Percentiles rank a stretch among this genome's conserved stretches.
Evolutionary conservation across 2,329 filamentous ascomycete genomes (phyloP).

Genomic region (Ophiostoma fasciatum): DNA sequence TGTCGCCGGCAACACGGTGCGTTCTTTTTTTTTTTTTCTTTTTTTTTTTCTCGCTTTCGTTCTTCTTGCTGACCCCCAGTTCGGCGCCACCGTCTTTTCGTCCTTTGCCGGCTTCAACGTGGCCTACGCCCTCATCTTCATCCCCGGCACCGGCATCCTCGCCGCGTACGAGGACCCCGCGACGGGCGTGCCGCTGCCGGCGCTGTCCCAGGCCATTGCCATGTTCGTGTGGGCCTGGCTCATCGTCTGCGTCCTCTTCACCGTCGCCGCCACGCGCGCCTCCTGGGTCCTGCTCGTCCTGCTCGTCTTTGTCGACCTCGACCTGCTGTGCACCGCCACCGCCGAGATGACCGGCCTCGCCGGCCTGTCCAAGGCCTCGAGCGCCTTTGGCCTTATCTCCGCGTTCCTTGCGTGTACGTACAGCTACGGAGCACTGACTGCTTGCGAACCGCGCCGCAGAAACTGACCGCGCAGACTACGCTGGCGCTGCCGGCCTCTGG

Average conservation of each 20-base stretch:
- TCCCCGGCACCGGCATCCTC: constrained; percentile 49
- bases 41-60: not conserved
- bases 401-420: constrained; percentile 8
- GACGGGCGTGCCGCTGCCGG: constrained; percentile 18
- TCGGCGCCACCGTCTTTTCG: constrained; percentile 65
- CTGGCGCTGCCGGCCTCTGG: constrained; percentile 9
- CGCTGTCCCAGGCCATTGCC: constrained; percentile 43
- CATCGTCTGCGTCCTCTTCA: constrained; percentile 63
- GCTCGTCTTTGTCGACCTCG: constrained; percentile 8
- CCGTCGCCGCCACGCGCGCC: constrained; percentile 7
- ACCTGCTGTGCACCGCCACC: constrained; percentile 6
- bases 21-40: not conserved
- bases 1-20: constrained; percentile 57
- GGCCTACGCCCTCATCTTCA: constrained; percentile 56
- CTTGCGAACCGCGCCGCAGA: no score
- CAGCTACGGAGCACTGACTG: no score
- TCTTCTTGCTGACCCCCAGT: constrained; percentile 19
- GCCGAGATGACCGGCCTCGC: constrained; percentile 4
- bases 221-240: constrained; percentile 71
- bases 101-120: constrained; percentile 80
- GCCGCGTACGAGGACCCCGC: constrained; percentile 24
- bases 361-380: constrained; percentile 4
- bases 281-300: constrained; percentile 7
- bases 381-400: constrained; percentile 6
- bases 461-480: constrained; percentile 7